phyloP scores from a whole-genome alignment of 345 rosid genomes.

The Pelargonium nanum region DNA sequence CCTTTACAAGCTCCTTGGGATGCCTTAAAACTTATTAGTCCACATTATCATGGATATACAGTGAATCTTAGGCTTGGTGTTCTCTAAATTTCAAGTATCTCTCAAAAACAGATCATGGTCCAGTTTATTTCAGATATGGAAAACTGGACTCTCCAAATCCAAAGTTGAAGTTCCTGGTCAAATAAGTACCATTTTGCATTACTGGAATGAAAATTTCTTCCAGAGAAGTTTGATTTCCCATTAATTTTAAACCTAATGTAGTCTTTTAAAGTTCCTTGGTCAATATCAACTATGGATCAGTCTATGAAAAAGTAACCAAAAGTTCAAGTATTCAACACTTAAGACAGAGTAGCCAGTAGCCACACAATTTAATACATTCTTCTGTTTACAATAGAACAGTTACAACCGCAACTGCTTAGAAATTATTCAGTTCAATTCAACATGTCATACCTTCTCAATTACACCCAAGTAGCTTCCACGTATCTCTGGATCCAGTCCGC shows the following conservation, averaged over 20 bases:
- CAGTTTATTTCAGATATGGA: neutral
- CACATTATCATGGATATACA: neutral
- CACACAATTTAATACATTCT: neutral
- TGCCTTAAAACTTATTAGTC: neutral
- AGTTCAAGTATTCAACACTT: no score
- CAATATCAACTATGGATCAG: neutral
- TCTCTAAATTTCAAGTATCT: neutral
- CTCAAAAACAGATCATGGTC: neutral
- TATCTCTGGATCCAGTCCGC: conserved; percentile 51
- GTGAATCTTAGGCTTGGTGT: neutral
- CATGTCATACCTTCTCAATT: conserved; percentile 58
- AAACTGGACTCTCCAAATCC: neutral
- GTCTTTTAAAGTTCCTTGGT: no score
- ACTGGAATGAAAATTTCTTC: no score
- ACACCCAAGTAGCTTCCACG: conserved; percentile 80
- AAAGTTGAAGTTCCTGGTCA: no score
- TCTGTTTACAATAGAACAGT: neutral
- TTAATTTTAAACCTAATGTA: no score
- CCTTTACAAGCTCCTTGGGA: neutral
- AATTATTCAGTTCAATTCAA: conserved; percentile 6
- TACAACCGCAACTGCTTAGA: neutral
- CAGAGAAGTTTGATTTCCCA: no score
- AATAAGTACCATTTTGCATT: no score
- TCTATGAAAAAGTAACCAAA: neutral
- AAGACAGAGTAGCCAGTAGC: no score